Base-by-base conservation (phyloP, 2,329 filamentous ascomycete genomes). In the Gliomastix tumulicola region DNA sequence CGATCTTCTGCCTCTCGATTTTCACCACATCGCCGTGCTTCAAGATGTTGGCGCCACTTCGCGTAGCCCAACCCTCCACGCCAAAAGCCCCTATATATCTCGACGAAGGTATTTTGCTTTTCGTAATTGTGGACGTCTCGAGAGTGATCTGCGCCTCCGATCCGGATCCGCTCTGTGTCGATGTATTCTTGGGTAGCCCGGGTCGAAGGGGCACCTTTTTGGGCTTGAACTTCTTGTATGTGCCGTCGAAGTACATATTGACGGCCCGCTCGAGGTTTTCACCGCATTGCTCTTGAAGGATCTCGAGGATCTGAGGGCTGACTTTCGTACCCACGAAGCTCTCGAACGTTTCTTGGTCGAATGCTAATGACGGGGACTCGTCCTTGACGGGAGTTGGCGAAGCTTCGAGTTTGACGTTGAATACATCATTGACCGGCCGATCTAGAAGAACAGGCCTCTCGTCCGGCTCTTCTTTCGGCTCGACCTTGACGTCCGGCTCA, bases 41-140 rank as follows among this genome's bases (percentile, higher is more conserved):
- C 19, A 98, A 54, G 6, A 96, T 55, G 25, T 76, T 77, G 4
- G 63, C 65, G 1, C 90, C 90, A 56, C 88, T 96, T 49, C 82
- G 79, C 4, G 90, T 97, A 6, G 87, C 82, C 92, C 92, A 98
- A 5, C 82, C 92, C 37, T 84, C 87, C 5, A 86, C 88, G 8
- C 92, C 92, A 59, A 97, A 92, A 0, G 88, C 87, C 15, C 92
- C 92, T 42, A 97, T 76, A 50, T 97, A 98, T 50, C 92, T 63
- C 22, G 52, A 57, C 4, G 55, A 50, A 0, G 68, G 63, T 37
- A 65, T 60, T 5, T 42, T 49, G n/a, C n/a, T 18, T 43, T 46
- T 23, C 44, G 40, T 10, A 42, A 21, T n/a, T n/a, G n/a, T n/a
- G n/a, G n/a, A n/a, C n/a, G n/a, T n/a, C 8, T 15, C 37, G n/a